Evolutionary conservation across 2,329 filamentous ascomycete species (phyloP).

Genomic region (Diaporthe helianthi): DNA sequence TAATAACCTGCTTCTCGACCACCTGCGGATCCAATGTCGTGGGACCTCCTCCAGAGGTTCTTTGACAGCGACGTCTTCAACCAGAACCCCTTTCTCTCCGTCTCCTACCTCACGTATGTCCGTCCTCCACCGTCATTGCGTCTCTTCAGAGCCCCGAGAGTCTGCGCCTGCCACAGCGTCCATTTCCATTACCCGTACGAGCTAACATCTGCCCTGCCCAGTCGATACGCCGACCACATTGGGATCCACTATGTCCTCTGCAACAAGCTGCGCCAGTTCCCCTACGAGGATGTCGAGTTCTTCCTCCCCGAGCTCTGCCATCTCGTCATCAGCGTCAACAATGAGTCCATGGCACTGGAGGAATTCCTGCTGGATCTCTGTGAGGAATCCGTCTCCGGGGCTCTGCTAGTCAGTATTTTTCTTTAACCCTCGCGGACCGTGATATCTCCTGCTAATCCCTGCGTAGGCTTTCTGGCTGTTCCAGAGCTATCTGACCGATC

Average conservation of each 20-base stretch:
- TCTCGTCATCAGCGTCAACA: conserved; percentile 85
- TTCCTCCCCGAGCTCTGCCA: conserved; percentile 89
- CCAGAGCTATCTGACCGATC: conserved; percentile 85
- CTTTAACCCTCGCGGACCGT: background rate
- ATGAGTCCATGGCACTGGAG: conserved; percentile 90
- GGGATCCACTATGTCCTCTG: conserved; percentile 90
- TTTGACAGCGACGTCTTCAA: conserved; percentile 95
- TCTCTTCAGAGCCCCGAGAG: conserved; percentile 27
- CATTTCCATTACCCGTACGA: conserved; percentile 30
- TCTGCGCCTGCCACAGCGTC: conserved; percentile 2
- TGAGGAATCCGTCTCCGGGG: conserved; percentile 86
- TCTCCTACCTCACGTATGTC: conserved; percentile 86
- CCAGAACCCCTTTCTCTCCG: conserved; percentile 85
- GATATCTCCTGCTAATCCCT: conserved; percentile 18
- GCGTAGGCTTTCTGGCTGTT: conserved; percentile 89
- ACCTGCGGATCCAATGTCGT: conserved; percentile 66
- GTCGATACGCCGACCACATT: conserved; percentile 87
- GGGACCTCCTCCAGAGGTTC: conserved; percentile 89
- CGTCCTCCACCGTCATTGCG: conserved; percentile 48
- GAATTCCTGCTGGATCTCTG: conserved; percentile 87
- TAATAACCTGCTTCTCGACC: conserved; percentile 27
- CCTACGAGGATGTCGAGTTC: conserved; percentile 92
- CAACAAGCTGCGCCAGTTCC: conserved; percentile 87
- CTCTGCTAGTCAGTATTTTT: conserved; percentile 70
- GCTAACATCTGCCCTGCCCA: conserved; percentile 45